Base-by-base conservation (phyloP, 139 green algal species). In the Parachlorella kessleri region DNA sequence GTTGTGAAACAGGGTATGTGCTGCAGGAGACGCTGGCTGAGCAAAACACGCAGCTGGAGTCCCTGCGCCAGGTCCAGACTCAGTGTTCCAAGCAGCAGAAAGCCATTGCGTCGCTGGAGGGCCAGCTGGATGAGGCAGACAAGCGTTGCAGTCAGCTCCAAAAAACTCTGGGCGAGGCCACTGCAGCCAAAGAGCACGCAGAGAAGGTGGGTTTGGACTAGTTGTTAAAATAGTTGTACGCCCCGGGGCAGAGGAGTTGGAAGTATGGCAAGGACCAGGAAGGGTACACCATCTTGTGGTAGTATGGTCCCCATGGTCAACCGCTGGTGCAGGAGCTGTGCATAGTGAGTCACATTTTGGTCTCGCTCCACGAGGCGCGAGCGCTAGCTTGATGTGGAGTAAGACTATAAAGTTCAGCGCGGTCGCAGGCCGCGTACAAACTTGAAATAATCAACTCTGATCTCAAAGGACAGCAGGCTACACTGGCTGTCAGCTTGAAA, bases 31-130 rank as follows among this genome's bases (percentile, higher is more conserved):
- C 30, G 21, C 23, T 80, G 40, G 33, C 4, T 2, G 40, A 80
- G 64, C 75, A 73, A 41, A 24, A n/a, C 4, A 32, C 18, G 41
- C 40, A 73, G 75, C 40, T 73, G 41, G 41, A 73, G 59, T 5
- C n/a, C 38, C 26, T 72, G 73, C 38, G 38, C n/a, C n/a, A n/a
- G n/a, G n/a, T n/a, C n/a, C n/a, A n/a, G n/a, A n/a, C n/a, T 59
- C 14, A 59, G 0, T 59, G 21, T 18, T 59, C 48, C 21, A 14
- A 59, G 48, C 14, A 18, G 21, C 14, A 59, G 21, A 18, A 28
- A 28, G 48, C 14, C 14, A 59, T 59, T 59, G 48, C 21, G 14
- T 18, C 14, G 48, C 48, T 59, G 48, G 48, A 59, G 48, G 14
- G 21, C 14, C 48, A 59, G 48, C 48, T 59, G 48, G 14, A 59